A percentile compares a stretch with the other conserved stretches of the same genome.
These are phyloP conservation scores for Podospora pseudopauciseta DNA, from an alignment of 495 filamentous ascomycete genomes.

Conservation along the genomic window DNA sequence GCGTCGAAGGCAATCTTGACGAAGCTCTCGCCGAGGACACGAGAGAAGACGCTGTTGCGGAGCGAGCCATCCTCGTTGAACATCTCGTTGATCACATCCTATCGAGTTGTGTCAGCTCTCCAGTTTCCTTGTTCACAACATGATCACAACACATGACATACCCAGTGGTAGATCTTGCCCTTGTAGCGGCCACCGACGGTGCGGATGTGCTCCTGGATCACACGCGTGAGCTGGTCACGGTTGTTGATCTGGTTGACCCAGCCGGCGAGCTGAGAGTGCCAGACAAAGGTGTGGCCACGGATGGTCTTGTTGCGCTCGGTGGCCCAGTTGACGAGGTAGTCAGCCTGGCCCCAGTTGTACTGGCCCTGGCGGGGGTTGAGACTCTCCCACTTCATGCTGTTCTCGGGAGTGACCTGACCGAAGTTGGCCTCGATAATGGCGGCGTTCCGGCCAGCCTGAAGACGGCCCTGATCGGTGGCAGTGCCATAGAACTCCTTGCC, in stretches of 20 bases:
- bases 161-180: conserved; percentile 60
- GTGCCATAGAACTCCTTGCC: conserved; percentile 61
- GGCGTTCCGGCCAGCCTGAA: conserved; percentile 48
- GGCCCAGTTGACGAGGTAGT: conserved; percentile 61
- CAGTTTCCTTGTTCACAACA: no score
- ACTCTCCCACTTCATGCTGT: conserved; percentile 63
- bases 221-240: conserved; percentile 47
- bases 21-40: conserved; percentile 55
- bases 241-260: conserved; percentile 57
- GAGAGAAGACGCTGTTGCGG: conserved; percentile 54
- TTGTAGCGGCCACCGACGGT: conserved; percentile 56
- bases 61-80: conserved; percentile 61
- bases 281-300: conserved; percentile 61
- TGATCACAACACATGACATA: conserved; percentile 24
- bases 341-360: conserved; percentile 52
- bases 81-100: conserved; percentile 66
- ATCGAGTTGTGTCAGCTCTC: neutral
- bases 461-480: conserved; percentile 51
- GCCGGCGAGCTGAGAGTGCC: conserved; percentile 61
- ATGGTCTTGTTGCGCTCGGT: conserved; percentile 52
- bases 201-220: conserved; percentile 58
- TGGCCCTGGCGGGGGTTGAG: conserved; percentile 44
- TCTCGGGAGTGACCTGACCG: conserved; percentile 63
- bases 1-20: conserved; percentile 61
- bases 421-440: conserved; percentile 58